These are phyloP conservation scores for Paraglomus brasilianum DNA, from an alignment of 192 early-diverging fungal genomes.

Conservation along the genomic window DNA sequence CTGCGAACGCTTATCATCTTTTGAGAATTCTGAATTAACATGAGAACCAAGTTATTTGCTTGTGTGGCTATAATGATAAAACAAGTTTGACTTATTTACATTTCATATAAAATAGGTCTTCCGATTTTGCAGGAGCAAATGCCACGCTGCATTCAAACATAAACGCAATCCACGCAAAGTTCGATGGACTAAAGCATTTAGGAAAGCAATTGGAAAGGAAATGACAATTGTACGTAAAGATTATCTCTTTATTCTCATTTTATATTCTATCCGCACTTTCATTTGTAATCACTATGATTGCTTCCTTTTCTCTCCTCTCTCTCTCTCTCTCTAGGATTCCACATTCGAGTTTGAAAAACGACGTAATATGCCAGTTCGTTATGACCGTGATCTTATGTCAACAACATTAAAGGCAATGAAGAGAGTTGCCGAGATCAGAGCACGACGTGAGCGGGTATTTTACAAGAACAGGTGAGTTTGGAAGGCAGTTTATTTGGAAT, in stretches of 20 bases:
- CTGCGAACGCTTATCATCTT: neutral
- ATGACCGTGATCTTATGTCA: conserved; percentile 95
- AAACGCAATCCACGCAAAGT: conserved; percentile 99
- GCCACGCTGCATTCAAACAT: conserved; percentile 99
- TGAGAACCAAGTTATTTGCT: neutral
- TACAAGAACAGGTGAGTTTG: conserved; percentile 69
- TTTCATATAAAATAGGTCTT: conserved; percentile 59
- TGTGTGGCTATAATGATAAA: neutral
- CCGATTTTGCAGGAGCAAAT: conserved; percentile 97
- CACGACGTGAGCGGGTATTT: conserved; percentile 90
- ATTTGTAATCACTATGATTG: neutral
- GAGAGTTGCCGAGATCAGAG: conserved; percentile 91
- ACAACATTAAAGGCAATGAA: conserved; percentile 99
- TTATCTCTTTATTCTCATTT: neutral
- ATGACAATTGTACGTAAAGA: conserved; percentile 86
- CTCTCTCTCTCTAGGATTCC: conserved; percentile 59
- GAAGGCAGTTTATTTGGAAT: too few species aligned
- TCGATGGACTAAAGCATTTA: conserved; percentile 99
- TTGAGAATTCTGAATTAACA: neutral
- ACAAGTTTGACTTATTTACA: neutral
- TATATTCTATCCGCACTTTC: neutral
- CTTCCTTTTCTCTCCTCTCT: neutral
- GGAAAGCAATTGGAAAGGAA: conserved; percentile 97
- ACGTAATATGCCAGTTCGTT: conserved; percentile 95
- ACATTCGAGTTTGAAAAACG: conserved; percentile 99